Conservation (phyloP, 371 early-diverging fungal species). For the Mortierella sp. region DNA sequence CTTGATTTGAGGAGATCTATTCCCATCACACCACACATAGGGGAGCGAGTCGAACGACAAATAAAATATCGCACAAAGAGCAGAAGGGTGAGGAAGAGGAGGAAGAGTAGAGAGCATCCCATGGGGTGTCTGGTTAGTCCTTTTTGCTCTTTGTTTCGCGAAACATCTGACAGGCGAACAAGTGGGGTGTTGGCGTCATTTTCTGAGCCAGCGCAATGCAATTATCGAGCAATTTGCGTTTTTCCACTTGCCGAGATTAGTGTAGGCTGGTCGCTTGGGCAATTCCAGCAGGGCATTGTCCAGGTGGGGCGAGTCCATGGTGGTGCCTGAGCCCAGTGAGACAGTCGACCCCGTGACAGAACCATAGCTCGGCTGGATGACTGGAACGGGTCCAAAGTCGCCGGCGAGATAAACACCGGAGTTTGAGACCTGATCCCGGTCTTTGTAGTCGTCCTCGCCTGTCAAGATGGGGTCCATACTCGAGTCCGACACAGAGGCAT, state of each 20-base stretch:
- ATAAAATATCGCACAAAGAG: constrained; percentile 14
- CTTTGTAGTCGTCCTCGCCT: constrained; percentile 56
- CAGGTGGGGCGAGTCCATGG: constrained; percentile 42
- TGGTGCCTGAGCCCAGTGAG: constrained; percentile 40
- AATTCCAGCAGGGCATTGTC: constrained; percentile 33
- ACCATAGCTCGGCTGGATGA: constrained; percentile 25
- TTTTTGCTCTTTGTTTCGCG: constrained; percentile 1
- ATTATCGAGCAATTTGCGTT: constrained; percentile 4
- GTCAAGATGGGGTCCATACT: constrained; percentile 52
- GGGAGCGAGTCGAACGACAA: constrained; percentile 8
- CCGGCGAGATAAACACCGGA: constrained; percentile 45
- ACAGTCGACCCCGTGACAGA: constrained; percentile 33
- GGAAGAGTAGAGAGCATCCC: background rate
- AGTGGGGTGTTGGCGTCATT: constrained; percentile 17
- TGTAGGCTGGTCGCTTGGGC: constrained; percentile 62
- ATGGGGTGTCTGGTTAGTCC: constrained; percentile 15
- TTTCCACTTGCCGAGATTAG: constrained; percentile 65
- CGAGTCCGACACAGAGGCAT: constrained; percentile 46
- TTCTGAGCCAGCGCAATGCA: background rate
- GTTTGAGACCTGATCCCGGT: constrained; percentile 41
- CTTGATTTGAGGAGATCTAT: constrained; percentile 81
- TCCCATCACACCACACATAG: constrained; percentile 52
- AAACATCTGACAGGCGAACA: background rate
- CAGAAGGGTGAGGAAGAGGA: constrained; percentile 7
- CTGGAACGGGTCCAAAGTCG: constrained; percentile 56